phyloP scores from a whole-genome alignment of 805 yeast species.

The Candida coleopterorum region DNA sequence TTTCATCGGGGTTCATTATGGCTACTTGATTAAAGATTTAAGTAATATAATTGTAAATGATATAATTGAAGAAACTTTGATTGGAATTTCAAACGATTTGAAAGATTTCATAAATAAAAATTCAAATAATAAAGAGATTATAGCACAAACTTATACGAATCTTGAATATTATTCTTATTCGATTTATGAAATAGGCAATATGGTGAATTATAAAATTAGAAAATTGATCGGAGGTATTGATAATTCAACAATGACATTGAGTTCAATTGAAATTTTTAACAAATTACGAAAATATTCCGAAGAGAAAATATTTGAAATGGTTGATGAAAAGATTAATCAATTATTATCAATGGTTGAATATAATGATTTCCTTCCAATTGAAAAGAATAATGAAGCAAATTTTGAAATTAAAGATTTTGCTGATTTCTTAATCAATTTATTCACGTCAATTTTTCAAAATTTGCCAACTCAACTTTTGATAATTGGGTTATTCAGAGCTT shows the following conservation, averaged over 20 bases:
- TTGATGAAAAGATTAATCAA: slow-evolving; percentile 74
- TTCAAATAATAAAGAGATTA: slow-evolving; percentile 79
- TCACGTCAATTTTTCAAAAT: slow-evolving; percentile 76
- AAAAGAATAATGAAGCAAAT: slow-evolving; percentile 57
- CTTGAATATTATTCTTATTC: slow-evolving; percentile 81
- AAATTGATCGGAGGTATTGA: slow-evolving; percentile 35
- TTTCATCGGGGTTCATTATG: slow-evolving; percentile 62
- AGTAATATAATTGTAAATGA: slow-evolving; percentile 56
- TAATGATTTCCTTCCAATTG: slow-evolving; percentile 68
- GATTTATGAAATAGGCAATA: slow-evolving; percentile 59
- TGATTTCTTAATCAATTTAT: slow-evolving; percentile 76
- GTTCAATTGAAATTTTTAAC: slow-evolving; percentile 52
- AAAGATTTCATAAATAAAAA: slow-evolving; percentile 58
- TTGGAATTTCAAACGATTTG: slow-evolving; percentile 53
- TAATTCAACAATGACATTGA: slow-evolving; percentile 34
- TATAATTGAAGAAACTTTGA: slow-evolving; percentile 46
- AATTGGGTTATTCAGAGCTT: slow-evolving; percentile 77
- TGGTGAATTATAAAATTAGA: slow-evolving; percentile 33
- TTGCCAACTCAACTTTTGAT: slow-evolving; percentile 76
- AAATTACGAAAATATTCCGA: slow-evolving; percentile 69
- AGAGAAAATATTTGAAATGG: slow-evolving; percentile 71
- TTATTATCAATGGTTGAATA: slow-evolving; percentile 78
- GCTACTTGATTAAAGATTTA: slow-evolving; percentile 55
- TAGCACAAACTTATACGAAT: slow-evolving; percentile 84
- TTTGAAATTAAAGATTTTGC: slow-evolving; percentile 78